Evolutionary conservation across 805 yeast species (phyloP), one percentile per base, ranked within the genome.

Genomic region (Ogataea degrootiae): DNA sequence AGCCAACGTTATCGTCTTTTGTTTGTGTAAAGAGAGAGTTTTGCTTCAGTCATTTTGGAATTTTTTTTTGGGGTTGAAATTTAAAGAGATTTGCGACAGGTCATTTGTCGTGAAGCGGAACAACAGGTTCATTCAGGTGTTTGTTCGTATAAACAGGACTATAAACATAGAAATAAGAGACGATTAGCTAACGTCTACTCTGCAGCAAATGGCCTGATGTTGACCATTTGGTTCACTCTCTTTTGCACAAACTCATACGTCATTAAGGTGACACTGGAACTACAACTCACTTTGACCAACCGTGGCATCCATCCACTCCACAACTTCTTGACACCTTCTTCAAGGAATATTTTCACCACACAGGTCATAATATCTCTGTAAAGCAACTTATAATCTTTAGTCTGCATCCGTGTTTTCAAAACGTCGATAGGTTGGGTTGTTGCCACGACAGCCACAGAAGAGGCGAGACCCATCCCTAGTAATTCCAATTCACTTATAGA

Each of bases 361-460:
- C 83, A 76, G 17, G 80, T 76, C 57, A 85, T 66, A 6, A 88
- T 72, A 65, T 84, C 88, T 48, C 72, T 74, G 61, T 83, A 85
- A 2, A 77, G 56, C 5, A 64, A 58, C 58, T 74, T 74, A n/a
- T 85, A 80, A 60, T 83, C 80, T 57, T 82, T 79, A 58, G 89
- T 79, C 66, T 90, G 97, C 79, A 90, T 79, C 60, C 96, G 77
- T 2, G 97, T 80, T 69, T 91, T 91, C 42, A 91, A 67, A 2
- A 88, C 87, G 67, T 91, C 97, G 29, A 91, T 70, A 0, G 97
- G 97, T 67, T 89, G 98, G 0, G 96, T 91, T 0, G 78, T 70
- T 0, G 78, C 80, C 21, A 88, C 86, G 29, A 87, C 95, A 0
- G 89, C 85, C 4, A 77, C 66, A 0, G 94, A 82, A 2, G 95